Base-by-base conservation (phyloP, 148 eudicot species). In the Rheum nobile region DNA sequence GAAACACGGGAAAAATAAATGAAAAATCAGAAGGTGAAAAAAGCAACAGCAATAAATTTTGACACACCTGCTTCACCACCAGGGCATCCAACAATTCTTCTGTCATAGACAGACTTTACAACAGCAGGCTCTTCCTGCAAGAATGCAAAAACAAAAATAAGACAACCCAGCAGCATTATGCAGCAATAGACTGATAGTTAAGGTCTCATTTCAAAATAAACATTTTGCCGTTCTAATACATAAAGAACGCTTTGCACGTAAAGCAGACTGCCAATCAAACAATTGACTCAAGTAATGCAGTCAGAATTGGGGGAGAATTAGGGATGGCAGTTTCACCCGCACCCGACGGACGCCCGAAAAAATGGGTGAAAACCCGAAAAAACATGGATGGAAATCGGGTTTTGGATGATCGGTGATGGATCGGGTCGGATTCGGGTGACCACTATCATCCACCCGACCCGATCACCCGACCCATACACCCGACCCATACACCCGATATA, bases 61-160 rank as follows among this genome's bases (percentile, higher is more conserved):
- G 4, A 32, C 91, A 75, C 55, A 90, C 98, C 94, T 79, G 92
- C 98, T 84, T 93, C 94, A 55, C 82, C 98, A 35, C 98, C 98
- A 46, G 94, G 98, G 83, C 98, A 93, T 72, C 98, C 94, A 67
- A 93, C 92, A 77, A 90, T 93, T 82, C 98, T 88, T 84, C 73
- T 84, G 84, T 83, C 90, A 73, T 77, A 90, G 79, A 79, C 79
- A 42, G 96, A 90, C 74, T 86, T 77, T 31, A 93, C 78, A 79
- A 93, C 77, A 71, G 96, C 90, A 68, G 98, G 98, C 72, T 67
- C 80, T 85, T 90, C 98, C 98, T 92, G 79, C 76, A 4, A 22
- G 70, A 32, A 16, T 1, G 1, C 70, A 32, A 65, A 32, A 32
- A 57, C 11, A 63, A 12, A 17, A 5, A 32, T 14, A 32, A 32